Base-by-base conservation (phyloP, 2,329 filamentous ascomycete species). In the Xylaria hypoxylon region DNA sequence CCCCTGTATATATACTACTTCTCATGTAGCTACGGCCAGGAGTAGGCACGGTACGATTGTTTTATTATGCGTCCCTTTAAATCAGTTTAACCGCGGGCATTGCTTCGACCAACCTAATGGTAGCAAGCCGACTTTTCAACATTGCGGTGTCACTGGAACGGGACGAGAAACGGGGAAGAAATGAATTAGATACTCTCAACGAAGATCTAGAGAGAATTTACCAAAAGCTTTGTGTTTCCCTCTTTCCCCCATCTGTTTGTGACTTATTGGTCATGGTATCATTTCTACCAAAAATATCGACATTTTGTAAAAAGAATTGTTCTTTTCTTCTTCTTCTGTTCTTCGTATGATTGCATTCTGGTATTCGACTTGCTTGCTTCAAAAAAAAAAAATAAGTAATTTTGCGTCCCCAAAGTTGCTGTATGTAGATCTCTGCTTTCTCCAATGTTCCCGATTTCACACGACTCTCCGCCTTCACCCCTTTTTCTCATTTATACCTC, bases 121-220 rank as follows among this genome's bases (percentile, higher is more conserved):
- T 13, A 40, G 45, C 38, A 51, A 28, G 22, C 35, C 17, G 38
- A 19, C 3, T 56, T 61, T 65, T 68, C 66, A 68, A 68, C 66
- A 68, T 62, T 51, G 31, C 58, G 57, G 24, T 24, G 48, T 56
- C 33, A 52, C n/a, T 57, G 40, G 62, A 19, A 51, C 10, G 13
- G 44, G 53, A 31, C 4, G 55, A 55, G 48, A 61, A 55, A 58
- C 45, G 58, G 51, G 33, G 6, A 19, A 26, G 26, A 38, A 40
- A 45, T 28, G 50, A 31, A 56, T 64, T 72, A 70, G 70, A 73
- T 73, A 71, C 68, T 68, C 70, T 73, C 72, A 72, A 72, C 72
- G 59, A 70, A 70, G 51, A 71, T 72, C 68, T 72, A 70, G 60
- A 63, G 24, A 48, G 51, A 47, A 64, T 19, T 52, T 11, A 35